Conservation (phyloP, 495 filamentous ascomycete species). For the Jackrogersella multiformis region DNA sequence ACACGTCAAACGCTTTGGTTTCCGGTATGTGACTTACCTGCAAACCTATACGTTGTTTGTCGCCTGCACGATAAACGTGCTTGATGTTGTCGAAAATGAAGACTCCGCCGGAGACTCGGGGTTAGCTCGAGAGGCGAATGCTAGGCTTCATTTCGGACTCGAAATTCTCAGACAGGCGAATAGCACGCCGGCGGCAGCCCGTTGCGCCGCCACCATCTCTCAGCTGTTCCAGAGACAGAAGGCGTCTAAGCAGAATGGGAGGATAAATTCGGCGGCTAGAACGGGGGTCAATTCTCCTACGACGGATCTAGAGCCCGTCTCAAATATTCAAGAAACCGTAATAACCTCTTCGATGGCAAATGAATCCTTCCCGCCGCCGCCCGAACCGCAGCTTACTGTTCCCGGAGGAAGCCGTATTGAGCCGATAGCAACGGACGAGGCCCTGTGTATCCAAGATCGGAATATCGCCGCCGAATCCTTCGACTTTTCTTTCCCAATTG, state of each 20-base stretch:
- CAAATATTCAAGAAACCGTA: not conserved
- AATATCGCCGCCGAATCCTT: not conserved
- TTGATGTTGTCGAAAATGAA: slow-evolving; percentile 2
- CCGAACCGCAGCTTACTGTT: not conserved
- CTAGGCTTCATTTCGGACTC: slow-evolving; percentile 18
- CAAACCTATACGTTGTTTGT: slow-evolving; percentile 7
- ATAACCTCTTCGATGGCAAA: not conserved
- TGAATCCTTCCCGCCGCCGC: not conserved
- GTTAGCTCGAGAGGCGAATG: slow-evolving; percentile 14
- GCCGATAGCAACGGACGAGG: not conserved
- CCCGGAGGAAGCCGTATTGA: not conserved
- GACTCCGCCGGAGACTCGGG: not conserved
- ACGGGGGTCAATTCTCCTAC: not conserved
- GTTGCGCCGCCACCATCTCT: not conserved
- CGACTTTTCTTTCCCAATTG: slow-evolving; percentile 2
- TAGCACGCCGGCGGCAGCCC: slow-evolving; percentile 10
- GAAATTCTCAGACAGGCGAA: slow-evolving; percentile 19
- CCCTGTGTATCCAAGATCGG: not conserved
- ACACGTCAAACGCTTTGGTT: slow-evolving; percentile 10
- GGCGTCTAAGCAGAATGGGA: not conserved
- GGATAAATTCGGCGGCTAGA: not conserved
- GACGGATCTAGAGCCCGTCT: not conserved
- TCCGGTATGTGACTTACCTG: not conserved
- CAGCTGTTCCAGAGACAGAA: slow-evolving; percentile 5
- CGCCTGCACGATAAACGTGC: slow-evolving; percentile 12